Evolutionary conservation across 345 rosid species (phyloP), one percentile per base, ranked within the genome.

Genomic region (Acer saccharum): DNA sequence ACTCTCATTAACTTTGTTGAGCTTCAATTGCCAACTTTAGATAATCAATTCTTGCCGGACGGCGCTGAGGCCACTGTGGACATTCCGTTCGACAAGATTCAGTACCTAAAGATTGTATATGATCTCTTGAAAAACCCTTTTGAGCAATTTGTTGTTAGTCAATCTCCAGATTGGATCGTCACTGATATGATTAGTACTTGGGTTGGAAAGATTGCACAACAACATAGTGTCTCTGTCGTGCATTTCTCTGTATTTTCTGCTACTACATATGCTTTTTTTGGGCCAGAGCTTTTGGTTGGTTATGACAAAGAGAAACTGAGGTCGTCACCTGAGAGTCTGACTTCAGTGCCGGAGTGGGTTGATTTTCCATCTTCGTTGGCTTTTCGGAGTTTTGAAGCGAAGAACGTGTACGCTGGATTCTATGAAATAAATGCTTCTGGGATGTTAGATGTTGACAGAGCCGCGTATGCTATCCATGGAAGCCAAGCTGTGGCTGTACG

Each of bases 31-130:
- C 89, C 89, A 17, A 10, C 4, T 0, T 43, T 73, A 6, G 79
- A 68, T 10, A 9, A 43, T 1, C 25, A 71, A 7, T 4, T 29
- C 35, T 12, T 81, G 48, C 86, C 84, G 0, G 32, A 76, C 11
- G 81, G 72, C 0, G 79, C 73, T 10, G 87, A 86, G 74, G 85
- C 89, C 65, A 86, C 86, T 0, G 65, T 78, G 1, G 89, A 87
- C 41, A 3, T 86, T 39, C 82, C 83, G 0, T 23, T 52, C 3
- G 80, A 74, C 14, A 71, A 80, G 25, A 61, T 80, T 0, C 81
- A 41, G 7, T 44, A 68, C 78, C 71, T 85, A 21, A 79, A 81
- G 32, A 9, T 71, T 7, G 84, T 84, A 0, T 83, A 67, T n/a
- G 87, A 83, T 71, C 79, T 68, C 17, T 76, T 87, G 12, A 32